Conservation (phyloP, 805 yeast species). For the Tetrapisispora fleetii region DNA sequence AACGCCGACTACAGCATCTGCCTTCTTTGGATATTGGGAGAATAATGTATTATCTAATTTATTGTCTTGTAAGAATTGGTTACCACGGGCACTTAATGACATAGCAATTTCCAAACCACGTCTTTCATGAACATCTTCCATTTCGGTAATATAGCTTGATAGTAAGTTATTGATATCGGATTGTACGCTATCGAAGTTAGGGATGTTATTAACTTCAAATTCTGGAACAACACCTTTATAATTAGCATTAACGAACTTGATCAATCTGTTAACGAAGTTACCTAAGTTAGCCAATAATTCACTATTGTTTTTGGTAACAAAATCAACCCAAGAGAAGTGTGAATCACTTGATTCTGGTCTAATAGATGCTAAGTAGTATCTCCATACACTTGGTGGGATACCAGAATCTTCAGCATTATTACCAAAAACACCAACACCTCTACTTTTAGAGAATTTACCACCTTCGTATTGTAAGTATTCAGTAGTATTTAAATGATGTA, state of each 20-base stretch:
- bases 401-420: conserved; percentile 94
- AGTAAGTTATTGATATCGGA: conserved; percentile 56
- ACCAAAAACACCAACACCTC: conserved; percentile 97
- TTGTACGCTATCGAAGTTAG: conserved; percentile 37
- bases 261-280: conserved; percentile 88
- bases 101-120: conserved; percentile 87
- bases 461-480: conserved; percentile 97
- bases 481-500: conserved; percentile 86
- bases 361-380: conserved; percentile 85
- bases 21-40: conserved; percentile 61
- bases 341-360: conserved; percentile 96
- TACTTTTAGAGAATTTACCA: conserved; percentile 96
- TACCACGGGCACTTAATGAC: conserved; percentile 88
- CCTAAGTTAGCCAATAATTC: conserved; percentile 94
- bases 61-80: conserved; percentile 90
- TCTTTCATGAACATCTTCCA: conserved; percentile 76
- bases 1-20: conserved; percentile 88
- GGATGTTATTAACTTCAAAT: conserved; percentile 40
- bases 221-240: conserved; percentile 84
- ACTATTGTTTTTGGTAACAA: conserved; percentile 85
- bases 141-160: conserved; percentile 49
- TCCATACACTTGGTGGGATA: conserved; percentile 87
- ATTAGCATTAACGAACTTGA: conserved; percentile 82
- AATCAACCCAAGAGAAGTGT: conserved; percentile 95
- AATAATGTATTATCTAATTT: conserved; percentile 84